Base-by-base conservation (phyloP, 2,329 filamentous ascomycete genomes). In the Didymella keratinophila region DNA sequence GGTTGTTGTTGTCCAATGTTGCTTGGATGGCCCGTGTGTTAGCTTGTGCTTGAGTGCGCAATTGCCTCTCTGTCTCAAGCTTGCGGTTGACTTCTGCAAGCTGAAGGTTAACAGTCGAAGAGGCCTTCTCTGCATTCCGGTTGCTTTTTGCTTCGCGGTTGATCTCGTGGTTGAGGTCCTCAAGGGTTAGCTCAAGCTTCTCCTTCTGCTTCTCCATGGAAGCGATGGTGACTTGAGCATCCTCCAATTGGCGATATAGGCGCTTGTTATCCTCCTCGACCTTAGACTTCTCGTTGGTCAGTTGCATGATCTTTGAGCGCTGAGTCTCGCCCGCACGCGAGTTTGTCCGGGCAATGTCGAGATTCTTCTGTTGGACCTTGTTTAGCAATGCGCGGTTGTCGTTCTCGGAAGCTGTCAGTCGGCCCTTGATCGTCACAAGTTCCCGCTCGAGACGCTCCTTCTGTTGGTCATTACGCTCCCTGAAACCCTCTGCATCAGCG, bases 341-440 rank as follows among this genome's bases (percentile, higher is more conserved):
- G 60, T 87, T 92, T 0, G 94, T 95, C 44, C 95, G 87, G 39
- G 94, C 94, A 75, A 99, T 96, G 73, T 99, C 94, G 7, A 99
- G 84, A 28, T 96, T 95, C 81, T 98, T 98, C 71, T 98, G 94
- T 71, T 98, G 94, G 18, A 99, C 84, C 78, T 98, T 98, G 80
- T 97, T 98, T 65, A 98, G 84, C n/a, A 99, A 82, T 5, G 93
- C 89, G 50, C 92, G 89, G 71, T 98, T 98, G 78, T 98, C 94
- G 69, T 98, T 97, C 75, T 99, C 94, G 0, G 94, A 98, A 23
- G 94, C 95, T 8, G 89, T 85, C 39, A 99, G 82, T 21, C 94
- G 89, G 60, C 93, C 93, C 76, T 95, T 96, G 66, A 97, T 86
- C 1, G 94, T 97, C 21, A 92, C 89, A 7, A 98, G 84, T 74